phyloP scores from a whole-genome alignment of 2,329 filamentous ascomycete species.

The Cercospora sp. region DNA sequence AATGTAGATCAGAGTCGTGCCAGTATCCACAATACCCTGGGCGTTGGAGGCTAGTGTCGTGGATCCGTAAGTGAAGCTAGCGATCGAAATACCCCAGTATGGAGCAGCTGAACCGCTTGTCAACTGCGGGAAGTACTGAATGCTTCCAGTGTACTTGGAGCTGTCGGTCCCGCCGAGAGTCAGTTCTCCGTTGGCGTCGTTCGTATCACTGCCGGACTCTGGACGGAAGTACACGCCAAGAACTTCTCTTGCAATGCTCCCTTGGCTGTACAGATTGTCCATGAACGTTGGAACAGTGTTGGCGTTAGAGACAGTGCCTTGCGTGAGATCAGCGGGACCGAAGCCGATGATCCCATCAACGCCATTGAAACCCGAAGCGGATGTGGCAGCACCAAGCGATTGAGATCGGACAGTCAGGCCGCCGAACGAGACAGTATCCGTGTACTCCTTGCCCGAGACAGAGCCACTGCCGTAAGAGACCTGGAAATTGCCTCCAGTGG shows the following conservation, averaged over 20 bases:
- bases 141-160: slow-evolving; percentile 55
- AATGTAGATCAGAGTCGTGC: slow-evolving; percentile 44
- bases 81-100: slow-evolving; percentile 27
- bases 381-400: slow-evolving; percentile 22
- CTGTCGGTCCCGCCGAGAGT: slow-evolving; percentile 50
- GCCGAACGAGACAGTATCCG: slow-evolving; percentile 23
- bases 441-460: slow-evolving; percentile 27
- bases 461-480: slow-evolving; percentile 28
- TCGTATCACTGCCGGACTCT: slow-evolving; percentile 24
- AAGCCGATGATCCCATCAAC: slow-evolving; percentile 28
- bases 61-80: slow-evolving; percentile 25
- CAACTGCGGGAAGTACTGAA: slow-evolving; percentile 57
- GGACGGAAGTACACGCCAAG: slow-evolving; percentile 29
- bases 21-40: slow-evolving; percentile 46
- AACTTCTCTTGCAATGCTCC: slow-evolving; percentile 25
- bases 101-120: slow-evolving; percentile 59
- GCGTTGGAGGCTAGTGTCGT: slow-evolving; percentile 32
- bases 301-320: slow-evolving; percentile 25
- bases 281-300: slow-evolving; percentile 29
- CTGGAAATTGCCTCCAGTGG: slow-evolving; percentile 20
- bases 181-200: slow-evolving; percentile 26
- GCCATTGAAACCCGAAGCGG: slow-evolving; percentile 18
- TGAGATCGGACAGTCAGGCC: slow-evolving; percentile 23
- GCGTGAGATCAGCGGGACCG: slow-evolving; percentile 25
- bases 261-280: slow-evolving; percentile 27